phyloP scores from a whole-genome alignment of 345 rosid genomes.

The Clausena lansium region DNA sequence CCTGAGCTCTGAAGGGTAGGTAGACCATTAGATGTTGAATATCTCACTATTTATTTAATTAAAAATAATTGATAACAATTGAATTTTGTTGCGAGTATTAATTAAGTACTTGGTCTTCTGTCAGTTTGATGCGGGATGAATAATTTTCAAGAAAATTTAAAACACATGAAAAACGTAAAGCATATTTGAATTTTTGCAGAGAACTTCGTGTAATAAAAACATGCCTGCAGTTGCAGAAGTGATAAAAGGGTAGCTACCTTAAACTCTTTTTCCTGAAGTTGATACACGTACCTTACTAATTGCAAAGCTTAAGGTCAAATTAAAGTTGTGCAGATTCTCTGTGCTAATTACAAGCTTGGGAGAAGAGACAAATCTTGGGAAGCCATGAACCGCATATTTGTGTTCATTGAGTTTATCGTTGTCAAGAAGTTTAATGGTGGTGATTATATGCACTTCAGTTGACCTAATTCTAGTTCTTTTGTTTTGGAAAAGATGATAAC shows the following conservation, averaged over 20 bases:
- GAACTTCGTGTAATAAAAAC: not conserved
- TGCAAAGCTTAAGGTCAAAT: not conserved
- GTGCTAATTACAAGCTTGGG: not conserved
- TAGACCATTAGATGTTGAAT: not conserved
- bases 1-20: not conserved
- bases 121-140: not conserved
- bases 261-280: not conserved
- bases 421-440: not conserved
- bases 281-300: not conserved
- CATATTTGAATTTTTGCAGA: not conserved
- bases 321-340: not conserved
- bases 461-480: not conserved
- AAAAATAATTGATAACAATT: not conserved
- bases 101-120: no score
- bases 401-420: not conserved
- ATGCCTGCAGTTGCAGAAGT: not conserved
- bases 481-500: not conserved
- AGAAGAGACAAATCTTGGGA: not conserved
- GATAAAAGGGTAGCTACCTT: not conserved
- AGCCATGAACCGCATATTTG: not conserved
- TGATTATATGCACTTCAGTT: not conserved
- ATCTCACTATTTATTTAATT: not conserved
- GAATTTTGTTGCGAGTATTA: not conserved
- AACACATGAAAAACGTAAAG: not conserved
- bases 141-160: not conserved